These are phyloP conservation scores for Myriosclerotinia duriaeana DNA, from an alignment of 2,329 filamentous ascomycete species.

Conservation along the genomic window DNA sequence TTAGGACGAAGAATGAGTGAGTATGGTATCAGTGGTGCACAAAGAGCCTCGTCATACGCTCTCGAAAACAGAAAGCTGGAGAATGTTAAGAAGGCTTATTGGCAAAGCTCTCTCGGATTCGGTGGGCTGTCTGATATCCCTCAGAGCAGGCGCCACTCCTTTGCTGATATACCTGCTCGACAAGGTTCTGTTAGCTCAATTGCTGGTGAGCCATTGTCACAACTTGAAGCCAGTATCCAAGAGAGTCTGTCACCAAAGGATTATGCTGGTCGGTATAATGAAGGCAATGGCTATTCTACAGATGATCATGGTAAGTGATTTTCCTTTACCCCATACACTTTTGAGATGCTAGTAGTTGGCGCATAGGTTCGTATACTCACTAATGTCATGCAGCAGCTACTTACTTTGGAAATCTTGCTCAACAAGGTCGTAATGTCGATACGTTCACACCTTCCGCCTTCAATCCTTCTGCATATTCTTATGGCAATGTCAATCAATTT, in stretches of 20 bases:
- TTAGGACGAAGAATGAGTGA: constrained; percentile 44
- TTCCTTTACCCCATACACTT: neutral
- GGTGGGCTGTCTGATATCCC: constrained; percentile 60
- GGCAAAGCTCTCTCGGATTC: constrained; percentile 71
- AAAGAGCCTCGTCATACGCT: constrained; percentile 41
- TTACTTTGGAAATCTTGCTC: constrained; percentile 39
- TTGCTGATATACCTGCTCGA: constrained; percentile 66
- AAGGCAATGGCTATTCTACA: constrained; percentile 35
- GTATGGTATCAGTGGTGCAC: constrained; percentile 38
- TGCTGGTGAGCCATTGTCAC: constrained; percentile 49
- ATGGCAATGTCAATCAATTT: constrained; percentile 34
- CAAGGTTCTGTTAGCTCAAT: constrained; percentile 64
- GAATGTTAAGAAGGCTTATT: constrained; percentile 65
- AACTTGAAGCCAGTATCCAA: constrained; percentile 38
- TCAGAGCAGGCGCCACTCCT: constrained; percentile 77
- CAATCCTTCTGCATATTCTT: constrained; percentile 35
- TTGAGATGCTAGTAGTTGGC: neutral
- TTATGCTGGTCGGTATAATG: constrained; percentile 38
- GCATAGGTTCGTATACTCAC: constrained; percentile 29
- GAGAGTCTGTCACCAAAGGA: constrained; percentile 38
- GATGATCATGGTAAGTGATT: constrained; percentile 41
- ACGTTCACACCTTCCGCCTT: constrained; percentile 27
- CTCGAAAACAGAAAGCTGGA: constrained; percentile 63
- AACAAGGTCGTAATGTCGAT: constrained; percentile 33
- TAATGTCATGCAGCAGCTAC: constrained; percentile 35